Conservation (phyloP, 2,329 filamentous ascomycete species). For the Botryotinia convoluta region DNA sequence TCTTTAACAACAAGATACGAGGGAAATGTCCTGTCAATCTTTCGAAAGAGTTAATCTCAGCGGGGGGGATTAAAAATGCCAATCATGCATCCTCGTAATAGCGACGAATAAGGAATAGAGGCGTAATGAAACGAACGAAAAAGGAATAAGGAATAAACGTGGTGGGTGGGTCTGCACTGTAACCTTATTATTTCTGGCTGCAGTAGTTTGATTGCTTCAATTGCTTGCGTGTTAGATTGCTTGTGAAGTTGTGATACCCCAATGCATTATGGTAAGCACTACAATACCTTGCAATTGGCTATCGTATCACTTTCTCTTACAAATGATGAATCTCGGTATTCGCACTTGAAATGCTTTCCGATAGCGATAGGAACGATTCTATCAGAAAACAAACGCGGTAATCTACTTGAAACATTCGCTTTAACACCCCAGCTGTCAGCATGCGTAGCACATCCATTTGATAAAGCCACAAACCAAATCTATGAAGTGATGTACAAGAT, state of each 20-base stretch:
- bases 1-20: background rate
- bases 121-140: background rate
- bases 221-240: background rate
- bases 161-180: constrained; percentile 7
- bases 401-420: background rate
- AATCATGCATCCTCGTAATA: constrained; percentile 15
- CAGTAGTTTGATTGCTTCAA: background rate
- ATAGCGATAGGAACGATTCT: background rate
- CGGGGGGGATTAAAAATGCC: background rate
- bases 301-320: background rate
- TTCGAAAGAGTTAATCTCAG: background rate
- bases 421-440: background rate
- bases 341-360: background rate
- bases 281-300: constrained; percentile 3
- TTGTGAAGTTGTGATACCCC: background rate
- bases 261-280: background rate
- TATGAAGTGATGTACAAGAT: background rate
- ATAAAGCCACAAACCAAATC: background rate
- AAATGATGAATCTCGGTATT: background rate
- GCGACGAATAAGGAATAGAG: constrained; percentile 3
- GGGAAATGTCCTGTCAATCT: background rate
- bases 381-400: background rate
- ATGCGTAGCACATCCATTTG: background rate
- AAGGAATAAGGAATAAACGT: constrained; percentile 16
- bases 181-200: constrained; percentile 11